Evolutionary conservation across 2,329 filamentous ascomycete species (phyloP), one percentile per base, ranked within the genome.

Genomic region (Cladosporium cucumerinum): DNA sequence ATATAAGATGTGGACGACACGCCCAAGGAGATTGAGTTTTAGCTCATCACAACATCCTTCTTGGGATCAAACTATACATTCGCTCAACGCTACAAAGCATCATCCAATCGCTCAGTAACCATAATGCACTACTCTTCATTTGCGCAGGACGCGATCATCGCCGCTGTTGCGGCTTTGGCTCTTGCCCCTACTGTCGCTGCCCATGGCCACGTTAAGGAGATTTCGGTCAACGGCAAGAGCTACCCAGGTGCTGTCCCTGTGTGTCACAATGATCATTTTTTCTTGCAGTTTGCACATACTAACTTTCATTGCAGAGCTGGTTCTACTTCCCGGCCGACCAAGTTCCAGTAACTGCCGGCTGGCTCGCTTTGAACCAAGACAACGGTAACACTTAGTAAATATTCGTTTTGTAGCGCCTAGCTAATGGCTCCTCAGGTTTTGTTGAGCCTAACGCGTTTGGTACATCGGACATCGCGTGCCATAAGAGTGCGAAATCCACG

Each of bases 401-500:
- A 1, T 1, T n/a, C 3, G 3, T 28, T 30, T 12, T 2, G 14
- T 8, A n/a, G 14, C 7, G 16, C 18, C 18, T 21, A 32, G 26
- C 51, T 54, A n/a, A 54, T 23, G 10, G 8, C 26, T 21, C 8
- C n/a, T 32, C 26, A 54, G 51, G 74, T 46, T 76, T 70, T 62
- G 69, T 77, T 49, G 66, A 69, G 26, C 69, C 72, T 3, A 52
- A 34, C 34, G 66, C 68, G n/a, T 73, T 70, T 60, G 62, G 64
- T 18, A 68, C 65, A 36, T 54, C 65, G 16, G 71, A 74, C 62
- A 73, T 76, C 57, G 69, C 70, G 63, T 76, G 74, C 69, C 87
- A 90, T 80, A 81, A 81, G 73, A 76, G 77, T 51, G 86, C 83
- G 30, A 79, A 80, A 30, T 80, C 82, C 14, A 84, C 81, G 32